A percentile compares a stretch with the other conserved stretches of the same genome.
phyloP scores from a whole-genome alignment of 2,329 filamentous ascomycete genomes.

The Venturia carpophila region DNA sequence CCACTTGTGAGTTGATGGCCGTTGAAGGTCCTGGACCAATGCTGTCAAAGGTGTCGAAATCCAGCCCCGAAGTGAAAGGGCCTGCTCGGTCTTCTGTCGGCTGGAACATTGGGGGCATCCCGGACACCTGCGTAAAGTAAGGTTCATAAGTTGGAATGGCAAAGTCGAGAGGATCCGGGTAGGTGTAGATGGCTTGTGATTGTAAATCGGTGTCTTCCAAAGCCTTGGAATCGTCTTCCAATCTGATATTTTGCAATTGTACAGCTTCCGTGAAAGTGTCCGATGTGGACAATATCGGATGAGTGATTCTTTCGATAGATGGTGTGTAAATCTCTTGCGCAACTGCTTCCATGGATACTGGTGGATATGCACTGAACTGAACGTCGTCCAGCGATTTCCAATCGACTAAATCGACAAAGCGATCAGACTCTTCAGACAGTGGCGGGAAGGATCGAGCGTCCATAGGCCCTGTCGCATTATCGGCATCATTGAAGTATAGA shows the following conservation, averaged over 20 bases:
- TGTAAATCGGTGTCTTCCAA: background rate
- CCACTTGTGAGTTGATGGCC: background rate
- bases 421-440: background rate
- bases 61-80: background rate
- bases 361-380: background rate
- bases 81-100: background rate
- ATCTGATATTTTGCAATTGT: background rate
- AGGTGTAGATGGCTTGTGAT: background rate
- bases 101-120: background rate
- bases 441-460: background rate
- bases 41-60: background rate
- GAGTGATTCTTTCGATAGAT: background rate
- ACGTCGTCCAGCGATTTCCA: background rate
- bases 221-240: background rate
- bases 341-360: background rate
- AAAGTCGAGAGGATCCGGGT: background rate
- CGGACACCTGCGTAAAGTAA: background rate
- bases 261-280: background rate
- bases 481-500: background rate
- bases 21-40: background rate
- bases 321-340: background rate
- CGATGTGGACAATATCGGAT: background rate
- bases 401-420: background rate
- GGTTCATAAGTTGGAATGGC: background rate
- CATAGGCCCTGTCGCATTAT: background rate